Conservation (phyloP, 495 filamentous ascomycete species). For the Pyrenula massariospora region DNA sequence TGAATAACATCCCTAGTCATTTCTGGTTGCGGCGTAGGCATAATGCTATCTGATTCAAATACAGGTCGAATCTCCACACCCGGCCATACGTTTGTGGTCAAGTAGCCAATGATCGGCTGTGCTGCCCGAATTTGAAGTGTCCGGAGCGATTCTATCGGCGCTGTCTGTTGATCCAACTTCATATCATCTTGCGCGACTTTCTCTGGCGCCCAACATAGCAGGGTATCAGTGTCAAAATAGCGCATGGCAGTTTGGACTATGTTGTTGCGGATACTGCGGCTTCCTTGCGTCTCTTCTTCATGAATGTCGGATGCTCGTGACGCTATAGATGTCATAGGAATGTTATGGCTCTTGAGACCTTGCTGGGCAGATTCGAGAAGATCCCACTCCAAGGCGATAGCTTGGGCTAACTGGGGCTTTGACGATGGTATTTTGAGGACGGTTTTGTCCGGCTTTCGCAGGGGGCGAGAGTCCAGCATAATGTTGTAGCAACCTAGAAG, state of each 20-base stretch:
- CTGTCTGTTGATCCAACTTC: slow-evolving; percentile 16
- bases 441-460: slow-evolving; percentile 64
- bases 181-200: slow-evolving; percentile 17
- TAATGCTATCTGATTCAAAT: background rate
- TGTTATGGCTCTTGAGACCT: slow-evolving; percentile 65
- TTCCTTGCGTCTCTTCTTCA: slow-evolving; percentile 45
- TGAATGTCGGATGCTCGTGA: slow-evolving; percentile 71
- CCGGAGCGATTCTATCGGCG: slow-evolving; percentile 43
- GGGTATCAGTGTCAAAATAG: slow-evolving; percentile 83
- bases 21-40: slow-evolving; percentile 40
- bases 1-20: slow-evolving; percentile 62
- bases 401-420: slow-evolving; percentile 75
- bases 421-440: slow-evolving; percentile 57
- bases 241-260: slow-evolving; percentile 61
- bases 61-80: slow-evolving; percentile 59
- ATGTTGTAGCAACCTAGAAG: slow-evolving; percentile 52
- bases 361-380: slow-evolving; percentile 66
- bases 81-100: slow-evolving; percentile 73
- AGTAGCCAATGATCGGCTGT: slow-evolving; percentile 51
- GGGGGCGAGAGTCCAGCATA: slow-evolving; percentile 66
- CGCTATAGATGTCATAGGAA: slow-evolving; percentile 78
- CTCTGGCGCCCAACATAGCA: slow-evolving; percentile 86
- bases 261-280: slow-evolving; percentile 32
- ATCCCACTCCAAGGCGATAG: slow-evolving; percentile 89
- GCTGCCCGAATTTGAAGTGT: slow-evolving; percentile 58